Conservation (phyloP, 352 stramenopile species). For the Plasmopara halstedii region DNA sequence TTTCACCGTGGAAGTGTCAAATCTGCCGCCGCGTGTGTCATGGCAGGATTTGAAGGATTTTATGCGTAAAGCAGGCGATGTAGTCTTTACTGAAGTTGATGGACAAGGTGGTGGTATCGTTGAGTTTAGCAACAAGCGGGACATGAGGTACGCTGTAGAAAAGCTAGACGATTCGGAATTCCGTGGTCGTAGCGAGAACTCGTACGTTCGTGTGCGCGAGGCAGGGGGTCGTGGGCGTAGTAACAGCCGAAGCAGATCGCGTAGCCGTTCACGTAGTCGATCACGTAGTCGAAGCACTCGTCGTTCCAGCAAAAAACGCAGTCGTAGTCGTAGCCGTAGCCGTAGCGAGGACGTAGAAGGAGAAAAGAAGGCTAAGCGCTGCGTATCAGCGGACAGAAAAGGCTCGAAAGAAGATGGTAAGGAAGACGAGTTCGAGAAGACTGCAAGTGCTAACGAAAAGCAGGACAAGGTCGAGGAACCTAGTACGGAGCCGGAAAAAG, state of each 20-base stretch:
- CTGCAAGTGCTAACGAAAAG: conserved; percentile 10
- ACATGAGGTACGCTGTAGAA: conserved; percentile 60
- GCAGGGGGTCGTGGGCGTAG: conserved; percentile 16
- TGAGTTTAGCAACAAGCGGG: conserved; percentile 60
- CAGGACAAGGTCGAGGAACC: conserved; percentile 3
- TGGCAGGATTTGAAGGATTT: conserved; percentile 72
- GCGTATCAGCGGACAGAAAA: conserved; percentile 25
- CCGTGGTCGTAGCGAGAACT: conserved; percentile 36
- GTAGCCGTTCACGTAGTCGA: conserved; percentile 33
- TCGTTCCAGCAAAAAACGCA: neutral
- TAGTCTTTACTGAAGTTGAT: conserved; percentile 65
- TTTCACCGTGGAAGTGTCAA: conserved; percentile 44
- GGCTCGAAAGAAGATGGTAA: conserved; percentile 16
- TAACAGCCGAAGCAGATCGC: conserved; percentile 30
- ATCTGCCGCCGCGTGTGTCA: conserved; percentile 44
- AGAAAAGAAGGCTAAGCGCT: conserved; percentile 30
- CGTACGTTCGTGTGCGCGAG: conserved; percentile 42
- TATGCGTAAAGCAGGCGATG: conserved; percentile 55
- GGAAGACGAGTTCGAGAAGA: conserved; percentile 6
- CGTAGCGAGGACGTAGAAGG: conserved; percentile 21
- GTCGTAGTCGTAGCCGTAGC: conserved; percentile 34
- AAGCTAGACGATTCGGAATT: conserved; percentile 65
- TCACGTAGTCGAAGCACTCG: neutral
- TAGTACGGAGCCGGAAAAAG: conserved; percentile 7
- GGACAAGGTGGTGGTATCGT: conserved; percentile 52